Conservation (phyloP, 768 basidiomycete species). For the Psilocybe sp. region DNA sequence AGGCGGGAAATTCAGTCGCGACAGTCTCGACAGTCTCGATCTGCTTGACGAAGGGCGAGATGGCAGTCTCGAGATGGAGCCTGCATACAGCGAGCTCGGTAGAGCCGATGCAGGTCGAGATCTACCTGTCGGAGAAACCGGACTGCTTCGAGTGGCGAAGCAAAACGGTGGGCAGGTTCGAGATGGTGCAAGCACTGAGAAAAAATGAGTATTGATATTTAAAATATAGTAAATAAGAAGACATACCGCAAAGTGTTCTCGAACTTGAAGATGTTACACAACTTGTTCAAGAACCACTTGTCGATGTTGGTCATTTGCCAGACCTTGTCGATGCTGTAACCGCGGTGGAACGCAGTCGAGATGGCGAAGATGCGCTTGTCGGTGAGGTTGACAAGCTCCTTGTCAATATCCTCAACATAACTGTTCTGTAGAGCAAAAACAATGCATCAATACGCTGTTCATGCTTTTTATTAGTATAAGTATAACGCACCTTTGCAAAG, state of each 20-base stretch:
- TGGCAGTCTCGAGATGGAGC: slow-evolving; percentile 78
- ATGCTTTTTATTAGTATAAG: neutral
- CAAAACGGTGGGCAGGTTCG: slow-evolving; percentile 57
- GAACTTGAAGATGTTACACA: slow-evolving; percentile 80
- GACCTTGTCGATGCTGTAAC: too few species aligned
- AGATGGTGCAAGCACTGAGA: slow-evolving; percentile 57
- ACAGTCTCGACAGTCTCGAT: slow-evolving; percentile 99
- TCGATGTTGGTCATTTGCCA: too few species aligned
- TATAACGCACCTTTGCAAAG: slow-evolving; percentile 72
- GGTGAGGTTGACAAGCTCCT: slow-evolving; percentile 91
- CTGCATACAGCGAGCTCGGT: too few species aligned
- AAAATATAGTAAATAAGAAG: neutral
- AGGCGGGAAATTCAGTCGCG: slow-evolving; percentile 96
- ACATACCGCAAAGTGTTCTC: slow-evolving; percentile 76
- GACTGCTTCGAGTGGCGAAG: slow-evolving; percentile 87
- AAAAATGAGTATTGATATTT: slow-evolving; percentile 2
- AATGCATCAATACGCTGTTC: neutral
- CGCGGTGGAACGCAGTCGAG: slow-evolving; percentile 87
- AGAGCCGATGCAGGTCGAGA: slow-evolving; percentile 79
- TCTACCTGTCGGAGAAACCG: slow-evolving; percentile 93
- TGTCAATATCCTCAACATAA: too few species aligned
- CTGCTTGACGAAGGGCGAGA: slow-evolving; percentile 94
- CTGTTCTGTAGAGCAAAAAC: slow-evolving; percentile 87
- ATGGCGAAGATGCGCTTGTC: slow-evolving; percentile 98
- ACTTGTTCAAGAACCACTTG: slow-evolving; percentile 89